phyloP scores from a whole-genome alignment of 768 basidiomycete genomes.

The Tremella mesenterica region DNA sequence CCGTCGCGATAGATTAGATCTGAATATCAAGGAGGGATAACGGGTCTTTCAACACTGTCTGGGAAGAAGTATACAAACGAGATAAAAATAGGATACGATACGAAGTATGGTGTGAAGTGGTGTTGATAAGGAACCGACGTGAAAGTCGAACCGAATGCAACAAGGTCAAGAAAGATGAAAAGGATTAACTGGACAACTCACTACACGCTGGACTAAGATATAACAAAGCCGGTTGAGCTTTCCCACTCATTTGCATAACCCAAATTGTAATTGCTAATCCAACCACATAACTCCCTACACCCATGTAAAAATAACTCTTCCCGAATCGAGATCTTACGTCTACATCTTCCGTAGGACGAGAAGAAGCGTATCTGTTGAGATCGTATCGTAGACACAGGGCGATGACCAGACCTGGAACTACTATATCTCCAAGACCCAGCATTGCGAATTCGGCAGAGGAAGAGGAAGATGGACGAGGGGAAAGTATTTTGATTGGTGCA shows the following conservation, averaged over 20 bases:
- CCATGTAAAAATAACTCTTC: conserved; percentile 68
- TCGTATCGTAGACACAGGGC: conserved; percentile 83
- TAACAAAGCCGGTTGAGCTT: conserved; percentile 82
- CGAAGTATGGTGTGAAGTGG: neutral
- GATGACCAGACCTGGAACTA: conserved; percentile 53
- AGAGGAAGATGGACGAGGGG: conserved; percentile 20
- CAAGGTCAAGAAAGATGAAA: neutral
- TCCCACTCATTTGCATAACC: conserved; percentile 69
- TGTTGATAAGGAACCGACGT: neutral
- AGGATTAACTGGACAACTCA: conserved; percentile 17
- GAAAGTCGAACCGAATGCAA: neutral
- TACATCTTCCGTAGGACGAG: conserved; percentile 26
- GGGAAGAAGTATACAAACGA: too few species aligned
- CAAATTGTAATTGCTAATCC: conserved; percentile 69
- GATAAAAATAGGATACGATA: too few species aligned
- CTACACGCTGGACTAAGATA: conserved; percentile 59
- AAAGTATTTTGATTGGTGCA: conserved; percentile 81
- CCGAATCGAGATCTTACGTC: conserved; percentile 46
- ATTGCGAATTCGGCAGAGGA: conserved; percentile 61
- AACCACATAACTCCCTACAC: conserved; percentile 60
- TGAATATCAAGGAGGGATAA: too few species aligned
- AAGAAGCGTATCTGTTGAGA: conserved; percentile 12
- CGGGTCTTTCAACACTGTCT: too few species aligned
- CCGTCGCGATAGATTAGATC: too few species aligned
- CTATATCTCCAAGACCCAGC: conserved; percentile 84